A percentile compares a stretch with the other conserved stretches of the same genome.
phyloP scores from a whole-genome alignment of 495 filamentous ascomycete species.

The Physcia stellaris region DNA sequence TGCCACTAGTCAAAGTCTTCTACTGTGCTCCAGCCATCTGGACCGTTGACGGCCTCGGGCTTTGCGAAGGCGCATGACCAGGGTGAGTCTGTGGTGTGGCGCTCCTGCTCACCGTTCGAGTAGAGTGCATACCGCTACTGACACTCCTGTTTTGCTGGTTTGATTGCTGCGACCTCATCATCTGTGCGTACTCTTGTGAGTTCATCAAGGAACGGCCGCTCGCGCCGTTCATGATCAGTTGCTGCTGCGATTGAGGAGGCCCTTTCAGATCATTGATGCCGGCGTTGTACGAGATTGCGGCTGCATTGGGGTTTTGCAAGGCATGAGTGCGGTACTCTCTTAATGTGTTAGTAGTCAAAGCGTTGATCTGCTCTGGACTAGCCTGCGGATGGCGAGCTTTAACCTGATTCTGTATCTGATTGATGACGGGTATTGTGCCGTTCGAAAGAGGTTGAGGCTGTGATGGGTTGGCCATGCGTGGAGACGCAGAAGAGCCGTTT shows the following conservation, averaged over 20 bases:
- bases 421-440: slow-evolving; percentile 41
- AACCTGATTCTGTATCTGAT: slow-evolving; percentile 34
- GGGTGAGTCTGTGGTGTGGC: slow-evolving; percentile 35
- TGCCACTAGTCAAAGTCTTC: too few species aligned
- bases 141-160: slow-evolving; percentile 29
- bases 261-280: slow-evolving; percentile 25
- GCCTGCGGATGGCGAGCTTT: slow-evolving; percentile 41
- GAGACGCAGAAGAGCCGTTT: slow-evolving; percentile 35
- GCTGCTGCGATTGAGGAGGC: slow-evolving; percentile 12
- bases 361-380: slow-evolving; percentile 42
- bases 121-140: slow-evolving; percentile 26
- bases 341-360: slow-evolving; percentile 47
- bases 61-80: slow-evolving; percentile 12
- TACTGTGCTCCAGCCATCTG: slow-evolving; percentile 22
- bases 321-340: slow-evolving; percentile 30
- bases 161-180: slow-evolving; percentile 55
- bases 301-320: slow-evolving; percentile 34
- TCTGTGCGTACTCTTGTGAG: slow-evolving; percentile 57
- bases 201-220: slow-evolving; percentile 21
- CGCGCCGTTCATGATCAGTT: slow-evolving; percentile 14
- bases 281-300: slow-evolving; percentile 54
- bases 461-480: slow-evolving; percentile 25
- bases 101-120: slow-evolving; percentile 34
- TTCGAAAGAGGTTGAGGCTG: slow-evolving; percentile 38
- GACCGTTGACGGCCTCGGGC: slow-evolving; percentile 24